These are phyloP conservation scores for Botryotinia globosa DNA, from an alignment of 2,329 filamentous ascomycete genomes.

Conservation along the genomic window DNA sequence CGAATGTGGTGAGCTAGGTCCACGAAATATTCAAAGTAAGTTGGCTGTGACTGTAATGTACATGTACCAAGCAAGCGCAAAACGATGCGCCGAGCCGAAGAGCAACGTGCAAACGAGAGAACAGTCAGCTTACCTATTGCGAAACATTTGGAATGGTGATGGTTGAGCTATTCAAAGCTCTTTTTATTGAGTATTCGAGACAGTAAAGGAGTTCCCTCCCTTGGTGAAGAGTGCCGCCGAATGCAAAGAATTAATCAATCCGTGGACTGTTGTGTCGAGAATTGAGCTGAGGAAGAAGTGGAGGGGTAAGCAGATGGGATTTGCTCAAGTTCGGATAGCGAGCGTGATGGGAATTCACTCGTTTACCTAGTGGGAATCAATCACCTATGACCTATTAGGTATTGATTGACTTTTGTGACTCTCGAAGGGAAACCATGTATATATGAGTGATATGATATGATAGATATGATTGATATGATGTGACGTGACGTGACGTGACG, in stretches of 20 bases:
- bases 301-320: slow-evolving; percentile 17
- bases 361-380: background rate
- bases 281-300: slow-evolving; percentile 12
- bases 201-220: background rate
- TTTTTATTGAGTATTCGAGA: slow-evolving; percentile 18
- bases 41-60: background rate
- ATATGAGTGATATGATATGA: background rate
- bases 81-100: background rate
- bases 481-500: background rate
- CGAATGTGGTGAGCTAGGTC: background rate
- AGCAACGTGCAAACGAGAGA: background rate
- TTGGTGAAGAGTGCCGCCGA: background rate
- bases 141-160: slow-evolving; percentile 38
- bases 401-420: background rate
- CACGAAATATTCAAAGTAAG: background rate
- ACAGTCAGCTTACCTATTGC: slow-evolving; percentile 38
- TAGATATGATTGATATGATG: too few relatives aligned
- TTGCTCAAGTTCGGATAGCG: slow-evolving; percentile 25
- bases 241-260: background rate
- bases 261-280: background rate
- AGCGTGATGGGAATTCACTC: slow-evolving; percentile 25
- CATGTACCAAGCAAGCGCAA: background rate
- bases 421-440: background rate
- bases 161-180: slow-evolving; percentile 27
- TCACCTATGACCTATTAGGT: background rate